Evolutionary conservation across 2,329 filamentous ascomycete genomes (phyloP).

Genomic region (Dactylellina leptospora): DNA sequence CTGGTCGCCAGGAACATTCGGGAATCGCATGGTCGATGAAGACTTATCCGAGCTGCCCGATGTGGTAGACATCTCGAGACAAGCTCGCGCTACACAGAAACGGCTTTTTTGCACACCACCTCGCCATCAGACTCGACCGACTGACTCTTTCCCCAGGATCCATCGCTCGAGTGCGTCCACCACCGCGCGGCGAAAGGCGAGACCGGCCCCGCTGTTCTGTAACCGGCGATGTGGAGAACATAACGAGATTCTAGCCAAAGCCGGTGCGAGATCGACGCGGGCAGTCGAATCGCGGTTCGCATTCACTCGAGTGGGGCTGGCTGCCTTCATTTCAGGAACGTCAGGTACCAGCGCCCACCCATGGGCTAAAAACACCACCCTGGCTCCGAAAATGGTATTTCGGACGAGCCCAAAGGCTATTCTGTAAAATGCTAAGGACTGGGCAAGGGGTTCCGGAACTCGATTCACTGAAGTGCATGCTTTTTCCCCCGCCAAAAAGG

Average conservation of each 20-base stretch:
- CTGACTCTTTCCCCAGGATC: conserved; percentile 19
- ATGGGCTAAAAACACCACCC: conserved; percentile 17
- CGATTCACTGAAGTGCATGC: not conserved
- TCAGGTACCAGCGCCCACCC: conserved; percentile 23
- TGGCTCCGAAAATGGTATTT: too few relatives aligned
- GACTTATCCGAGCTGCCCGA: not conserved
- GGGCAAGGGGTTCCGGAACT: not conserved
- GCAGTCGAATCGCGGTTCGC: conserved; percentile 32
- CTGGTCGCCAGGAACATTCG: not conserved
- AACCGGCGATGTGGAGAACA: conserved; percentile 33
- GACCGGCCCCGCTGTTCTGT: conserved; percentile 14
- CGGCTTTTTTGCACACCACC: too few relatives aligned
- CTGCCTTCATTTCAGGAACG: conserved; percentile 16
- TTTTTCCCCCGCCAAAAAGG: not conserved
- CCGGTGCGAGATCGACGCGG: conserved; percentile 25
- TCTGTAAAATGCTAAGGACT: not conserved
- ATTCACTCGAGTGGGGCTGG: conserved; percentile 23
- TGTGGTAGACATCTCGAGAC: not conserved
- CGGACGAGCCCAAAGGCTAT: too few relatives aligned
- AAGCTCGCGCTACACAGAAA: too few relatives aligned
- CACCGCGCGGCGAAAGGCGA: too few relatives aligned
- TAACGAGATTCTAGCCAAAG: conserved; percentile 23
- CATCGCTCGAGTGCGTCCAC: conserved; percentile 13
- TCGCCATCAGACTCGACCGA: conserved; percentile 30
- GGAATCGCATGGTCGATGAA: not conserved